Evolutionary conservation across 306 rosid genomes (phyloP).

Genomic region (Acacia confusa): DNA sequence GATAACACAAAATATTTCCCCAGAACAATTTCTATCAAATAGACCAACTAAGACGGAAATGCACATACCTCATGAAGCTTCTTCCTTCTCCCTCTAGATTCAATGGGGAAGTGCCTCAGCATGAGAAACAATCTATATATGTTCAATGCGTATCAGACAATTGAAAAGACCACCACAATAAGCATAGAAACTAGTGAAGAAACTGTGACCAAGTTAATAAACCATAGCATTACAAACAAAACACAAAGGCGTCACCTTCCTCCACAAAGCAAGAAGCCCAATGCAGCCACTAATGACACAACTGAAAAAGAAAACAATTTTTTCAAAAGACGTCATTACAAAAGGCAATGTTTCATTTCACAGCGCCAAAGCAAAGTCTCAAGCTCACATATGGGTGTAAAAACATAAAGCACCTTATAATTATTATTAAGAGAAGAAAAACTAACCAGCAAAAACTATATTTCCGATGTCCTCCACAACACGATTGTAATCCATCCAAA

Average conservation of each 20-base stretch:
- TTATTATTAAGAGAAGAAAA: background rate
- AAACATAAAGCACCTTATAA: slow-evolving; percentile 10
- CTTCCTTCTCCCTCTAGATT: slow-evolving; percentile 98
- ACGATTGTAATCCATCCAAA: slow-evolving; percentile 66
- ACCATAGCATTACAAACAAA: slow-evolving; percentile 24
- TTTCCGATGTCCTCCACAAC: slow-evolving; percentile 66
- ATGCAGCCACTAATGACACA: slow-evolving; percentile 84
- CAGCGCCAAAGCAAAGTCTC: slow-evolving; percentile 17
- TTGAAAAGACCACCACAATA: background rate
- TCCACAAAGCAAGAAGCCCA: slow-evolving; percentile 91
- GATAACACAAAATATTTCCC: background rate
- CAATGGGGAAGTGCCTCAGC: slow-evolving; percentile 96
- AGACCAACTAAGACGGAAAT: slow-evolving; percentile 32
- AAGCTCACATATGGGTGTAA: slow-evolving; percentile 9
- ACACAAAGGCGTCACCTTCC: slow-evolving; percentile 77
- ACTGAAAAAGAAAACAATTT: slow-evolving; percentile 41
- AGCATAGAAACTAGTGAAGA: slow-evolving; percentile 27
- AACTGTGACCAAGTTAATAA: slow-evolving; percentile 16
- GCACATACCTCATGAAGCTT: slow-evolving; percentile 88
- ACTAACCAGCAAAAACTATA: slow-evolving; percentile 87
- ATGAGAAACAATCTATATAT: slow-evolving; percentile 81
- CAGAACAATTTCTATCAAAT: slow-evolving; percentile 11
- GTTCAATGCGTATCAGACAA: background rate
- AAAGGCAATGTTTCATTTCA: slow-evolving; percentile 3
- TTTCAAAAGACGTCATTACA: slow-evolving; percentile 3